These are phyloP conservation scores for Umbelopsis sp. DNA, from an alignment of 192 early-diverging fungal species.

Conservation along the genomic window DNA sequence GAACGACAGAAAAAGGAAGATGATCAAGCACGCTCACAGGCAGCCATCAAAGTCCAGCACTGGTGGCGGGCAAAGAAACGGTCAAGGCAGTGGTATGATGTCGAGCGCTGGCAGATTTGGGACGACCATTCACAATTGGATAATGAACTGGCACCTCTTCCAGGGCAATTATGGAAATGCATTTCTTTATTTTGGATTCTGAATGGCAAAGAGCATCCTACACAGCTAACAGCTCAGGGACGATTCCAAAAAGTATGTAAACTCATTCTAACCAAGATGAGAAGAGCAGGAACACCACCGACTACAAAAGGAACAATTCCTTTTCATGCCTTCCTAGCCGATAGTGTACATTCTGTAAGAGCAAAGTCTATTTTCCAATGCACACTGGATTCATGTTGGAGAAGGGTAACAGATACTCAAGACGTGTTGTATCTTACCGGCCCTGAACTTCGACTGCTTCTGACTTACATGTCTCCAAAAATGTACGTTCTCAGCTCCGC, in stretches of 20 bases:
- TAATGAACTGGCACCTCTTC: not conserved
- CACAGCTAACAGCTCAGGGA: not conserved
- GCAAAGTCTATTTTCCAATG: not conserved
- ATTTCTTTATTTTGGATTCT: conserved; percentile 1
- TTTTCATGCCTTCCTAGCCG: conserved; percentile 1
- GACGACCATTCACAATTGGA: not conserved
- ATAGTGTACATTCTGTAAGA: not conserved
- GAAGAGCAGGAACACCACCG: not conserved
- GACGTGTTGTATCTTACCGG: not conserved
- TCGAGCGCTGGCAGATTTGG: not conserved
- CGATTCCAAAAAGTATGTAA: conserved; percentile 8
- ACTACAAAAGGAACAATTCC: not conserved
- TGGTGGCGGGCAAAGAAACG: not conserved
- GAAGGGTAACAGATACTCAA: not conserved
- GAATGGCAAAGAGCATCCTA: not conserved
- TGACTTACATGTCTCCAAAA: conserved; percentile 13
- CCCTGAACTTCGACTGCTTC: not conserved
- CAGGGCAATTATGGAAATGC: conserved; percentile 6
- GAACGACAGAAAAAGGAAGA: conserved; percentile 2
- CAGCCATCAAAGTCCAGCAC: not conserved
- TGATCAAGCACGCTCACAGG: not conserved
- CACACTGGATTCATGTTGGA: not conserved
- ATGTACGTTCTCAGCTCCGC: not conserved
- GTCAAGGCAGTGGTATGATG: not conserved
- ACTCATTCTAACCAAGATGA: conserved; percentile 12